Evolutionary conservation across 257 asterid species (phyloP), one percentile per base, ranked within the genome.

Genomic region (Penstemon eatonii): DNA sequence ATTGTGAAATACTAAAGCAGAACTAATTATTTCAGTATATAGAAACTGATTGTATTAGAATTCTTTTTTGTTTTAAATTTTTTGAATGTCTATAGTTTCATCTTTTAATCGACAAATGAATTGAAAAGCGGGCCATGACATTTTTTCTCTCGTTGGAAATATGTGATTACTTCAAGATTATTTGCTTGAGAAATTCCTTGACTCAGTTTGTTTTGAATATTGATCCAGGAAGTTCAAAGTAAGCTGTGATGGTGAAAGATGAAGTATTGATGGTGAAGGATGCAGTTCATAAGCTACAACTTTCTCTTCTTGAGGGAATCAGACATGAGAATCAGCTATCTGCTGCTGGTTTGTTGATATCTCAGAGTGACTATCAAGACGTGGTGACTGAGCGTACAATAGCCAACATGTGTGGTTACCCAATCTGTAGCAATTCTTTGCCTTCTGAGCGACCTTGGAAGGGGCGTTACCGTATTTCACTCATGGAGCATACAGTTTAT

Each of bases 401-500:
- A 68, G 87, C 79, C 8, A 62, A 71, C 18, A 62, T 70, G 79
- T 94, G 97, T 66, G 99, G 99, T 67, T 91, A 91, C 75, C 99
- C 97, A 7, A 89, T 94, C 37, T 94, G 97, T 65, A 19, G 60
- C 61, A 86, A 85, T 51, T 50, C 75, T 36, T 76, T 91, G 74
- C 92, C 96, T 49, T 74, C 83, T 7, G 91, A 89, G 72, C 67
- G 82, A 53, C 87, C 91, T 52, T 60, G 79, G 79, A 91, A 91
- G 79, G 97, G 99, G 5, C 87, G 72, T 13, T 91, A 87, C 65
- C 92, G 90, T 38, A 83, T 94, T 80, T 89, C 99, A 3, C 75
- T 89, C 59, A 89, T 79, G 88, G 97, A 94, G 84, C 97, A 94
- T 71, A 89, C 80, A 69, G 96, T 91, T 56, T 94, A 91, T 43